Percentiles rank a stretch among this genome's conserved stretches.
Evolutionary conservation across 2,329 filamentous ascomycete genomes (phyloP).

Genomic region (Colletotrichum brevisporum): DNA sequence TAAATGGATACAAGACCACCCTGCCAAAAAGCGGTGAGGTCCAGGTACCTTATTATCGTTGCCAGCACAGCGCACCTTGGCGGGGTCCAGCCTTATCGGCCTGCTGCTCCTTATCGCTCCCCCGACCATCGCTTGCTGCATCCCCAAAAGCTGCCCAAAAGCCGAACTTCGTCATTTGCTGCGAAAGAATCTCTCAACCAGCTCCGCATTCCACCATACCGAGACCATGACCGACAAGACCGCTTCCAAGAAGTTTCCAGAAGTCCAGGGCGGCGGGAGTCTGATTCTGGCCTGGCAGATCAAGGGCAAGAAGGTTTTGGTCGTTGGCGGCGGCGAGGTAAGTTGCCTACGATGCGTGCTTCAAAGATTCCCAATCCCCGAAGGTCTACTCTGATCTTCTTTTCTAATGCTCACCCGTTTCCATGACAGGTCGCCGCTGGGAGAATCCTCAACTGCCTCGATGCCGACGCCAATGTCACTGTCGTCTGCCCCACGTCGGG

Average conservation of each 20-base stretch:
- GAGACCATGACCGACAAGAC: slow-evolving; percentile 40
- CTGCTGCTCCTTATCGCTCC: slow-evolving; percentile 22
- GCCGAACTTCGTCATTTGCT: slow-evolving; percentile 24
- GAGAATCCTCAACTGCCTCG: slow-evolving; percentile 92
- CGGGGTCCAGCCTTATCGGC: slow-evolving; percentile 28
- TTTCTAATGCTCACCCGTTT: not conserved
- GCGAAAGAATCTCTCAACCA: not conserved
- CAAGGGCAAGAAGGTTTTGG: slow-evolving; percentile 87
- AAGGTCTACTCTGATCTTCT: not conserved
- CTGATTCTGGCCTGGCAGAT: slow-evolving; percentile 97
- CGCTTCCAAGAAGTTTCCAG: slow-evolving; percentile 71
- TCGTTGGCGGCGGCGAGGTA: slow-evolving; percentile 96
- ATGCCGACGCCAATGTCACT: slow-evolving; percentile 92
- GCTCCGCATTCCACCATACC: not conserved
- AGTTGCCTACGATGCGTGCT: slow-evolving; percentile 45
- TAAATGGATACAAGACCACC: not conserved
- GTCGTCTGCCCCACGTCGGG: slow-evolving; percentile 85
- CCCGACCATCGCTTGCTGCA: not conserved
- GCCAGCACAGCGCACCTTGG: not conserved
- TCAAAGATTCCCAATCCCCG: too few species aligned
- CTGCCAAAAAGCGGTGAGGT: not conserved
- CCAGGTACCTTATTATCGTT: slow-evolving; percentile 15
- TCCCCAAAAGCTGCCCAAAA: slow-evolving; percentile 26
- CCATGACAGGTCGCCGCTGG: slow-evolving; percentile 86
- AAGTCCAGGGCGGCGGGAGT: slow-evolving; percentile 90